Evolutionary conservation across 371 early-diverging fungal species (phyloP), one percentile per base, ranked within the genome.

Genomic region (Mucor ambiguus): DNA sequence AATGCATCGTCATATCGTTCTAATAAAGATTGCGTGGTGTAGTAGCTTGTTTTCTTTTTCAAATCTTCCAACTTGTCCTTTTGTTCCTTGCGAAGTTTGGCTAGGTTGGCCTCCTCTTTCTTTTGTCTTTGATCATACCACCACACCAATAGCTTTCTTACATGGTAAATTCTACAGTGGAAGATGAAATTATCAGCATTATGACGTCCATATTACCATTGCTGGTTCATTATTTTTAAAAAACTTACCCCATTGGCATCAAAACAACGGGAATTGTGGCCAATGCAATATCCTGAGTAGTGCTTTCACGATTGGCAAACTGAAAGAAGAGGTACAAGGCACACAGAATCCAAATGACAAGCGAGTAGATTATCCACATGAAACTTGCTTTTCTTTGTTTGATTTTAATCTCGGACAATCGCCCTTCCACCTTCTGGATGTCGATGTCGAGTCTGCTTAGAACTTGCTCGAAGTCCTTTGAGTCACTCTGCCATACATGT

Each of bases 1-100:
- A 62, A 32, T 22, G 28, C 71, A 30, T 73, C 65, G 54, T 95
- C 96, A 77, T 94, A 98, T 49, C 93, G 86, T 73, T 99, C 97
- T 33, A 99, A 76, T 41, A 99, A 80, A 18, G 85, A 92, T 71
- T 95, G 93, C 20, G 97, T 97, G 22, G 89, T 81, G 67, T 95
- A 93, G 73, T 92, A 97, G 4, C 90, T 85, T 0, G 92, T 92
- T 69, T 93, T 95, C 61, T 92, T 93, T 75, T 97, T 97, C 63
- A 95, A 72, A 68, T 94, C 93, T 44, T 96, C 94, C n/a, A 97
- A 75, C 76, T 91, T 87, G 61, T 81, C 77, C 41, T 84, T 85
- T 71, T 90, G 88, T 64, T 84, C 80, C 52, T 84, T 78, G 52
- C 82, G 83, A 48, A 92, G 74, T 6, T 71, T 69, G 8, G 80